Conservation (phyloP, 352 stramenopile species). For the Phytophthora ohioensis region DNA sequence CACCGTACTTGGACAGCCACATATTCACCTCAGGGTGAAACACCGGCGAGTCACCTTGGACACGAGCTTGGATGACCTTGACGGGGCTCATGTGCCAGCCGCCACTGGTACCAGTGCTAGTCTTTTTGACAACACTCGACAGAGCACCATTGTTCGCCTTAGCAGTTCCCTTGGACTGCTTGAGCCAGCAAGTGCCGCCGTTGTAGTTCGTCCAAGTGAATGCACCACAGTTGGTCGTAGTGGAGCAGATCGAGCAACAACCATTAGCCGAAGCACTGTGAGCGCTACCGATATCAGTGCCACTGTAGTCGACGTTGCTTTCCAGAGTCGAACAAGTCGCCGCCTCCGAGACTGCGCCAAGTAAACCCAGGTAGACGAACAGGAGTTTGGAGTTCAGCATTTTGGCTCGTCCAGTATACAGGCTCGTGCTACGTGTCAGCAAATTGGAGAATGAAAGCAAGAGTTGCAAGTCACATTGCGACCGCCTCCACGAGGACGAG, state of each 20-base stretch:
- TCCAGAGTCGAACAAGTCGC: not conserved
- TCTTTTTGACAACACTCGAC: slow-evolving; percentile 3
- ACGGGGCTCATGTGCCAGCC: slow-evolving; percentile 49
- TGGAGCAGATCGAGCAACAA: slow-evolving; percentile 9
- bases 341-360: slow-evolving; percentile 2
- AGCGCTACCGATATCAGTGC: not conserved
- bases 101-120: not conserved
- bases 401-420: not conserved
- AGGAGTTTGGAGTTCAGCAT: slow-evolving; percentile 12
- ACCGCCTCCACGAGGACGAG: not conserved
- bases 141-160: not conserved
- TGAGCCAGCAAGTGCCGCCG: slow-evolving; percentile 2
- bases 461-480: too few relatives aligned
- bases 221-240: not conserved
- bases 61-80: slow-evolving; percentile 57
- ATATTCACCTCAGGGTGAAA: slow-evolving; percentile 39
- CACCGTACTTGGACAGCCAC: slow-evolving; percentile 46
- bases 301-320: not conserved
- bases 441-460: not conserved
- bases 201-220: slow-evolving; percentile 12
- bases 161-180: not conserved
- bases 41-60: slow-evolving; percentile 48
- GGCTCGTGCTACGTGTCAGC: not conserved
- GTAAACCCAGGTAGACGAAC: not conserved
- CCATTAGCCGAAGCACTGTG: not conserved